A percentile compares a stretch with the other conserved stretches of the same genome.
These are phyloP conservation scores for Tilletiopsis washingtonensis DNA, from an alignment of 1,284 basidiomycete species.

Conservation along the genomic window DNA sequence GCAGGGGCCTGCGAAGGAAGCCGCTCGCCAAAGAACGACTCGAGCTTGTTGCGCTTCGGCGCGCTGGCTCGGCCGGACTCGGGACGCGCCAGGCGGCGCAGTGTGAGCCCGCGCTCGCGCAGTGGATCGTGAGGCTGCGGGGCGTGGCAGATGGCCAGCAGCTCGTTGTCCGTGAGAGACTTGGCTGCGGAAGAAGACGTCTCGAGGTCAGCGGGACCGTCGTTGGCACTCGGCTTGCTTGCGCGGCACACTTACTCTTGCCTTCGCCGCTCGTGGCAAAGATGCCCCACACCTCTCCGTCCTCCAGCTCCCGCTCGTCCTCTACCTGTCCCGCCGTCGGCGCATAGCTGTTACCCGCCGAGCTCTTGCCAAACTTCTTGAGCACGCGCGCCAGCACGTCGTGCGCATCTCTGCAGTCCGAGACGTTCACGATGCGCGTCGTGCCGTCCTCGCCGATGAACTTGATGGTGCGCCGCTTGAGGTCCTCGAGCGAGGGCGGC, in stretches of 20 bases:
- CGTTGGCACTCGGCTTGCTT: no score
- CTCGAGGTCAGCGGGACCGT: no score
- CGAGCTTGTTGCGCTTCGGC: constrained; percentile 49
- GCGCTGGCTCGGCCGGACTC: background rate
- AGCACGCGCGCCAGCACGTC: constrained; percentile 44
- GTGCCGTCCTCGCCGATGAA: constrained; percentile 43
- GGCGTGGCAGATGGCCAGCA: constrained; percentile 76
- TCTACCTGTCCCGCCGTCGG: constrained; percentile 27
- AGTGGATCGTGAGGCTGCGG: constrained; percentile 66
- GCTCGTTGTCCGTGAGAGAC: constrained; percentile 53
- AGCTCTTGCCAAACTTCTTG: constrained; percentile 36
- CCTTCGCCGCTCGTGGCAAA: constrained; percentile 35
- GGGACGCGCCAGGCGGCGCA: constrained; percentile 48
- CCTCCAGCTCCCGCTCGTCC: constrained; percentile 10
- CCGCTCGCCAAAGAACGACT: constrained; percentile 58
- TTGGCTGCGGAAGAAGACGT: no score
- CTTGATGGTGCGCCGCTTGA: constrained; percentile 42
- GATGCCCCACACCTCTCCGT: constrained; percentile 36
- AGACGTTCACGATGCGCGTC: constrained; percentile 38
- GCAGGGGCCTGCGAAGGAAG: constrained; percentile 23
- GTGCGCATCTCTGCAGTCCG: constrained; percentile 36
- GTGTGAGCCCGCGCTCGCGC: constrained; percentile 71
- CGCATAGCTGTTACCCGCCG: constrained; percentile 30
- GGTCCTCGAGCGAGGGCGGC: constrained; percentile 28
- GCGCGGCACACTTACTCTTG: no score